phyloP scores from a whole-genome alignment of 2,329 filamentous ascomycete species.

The Sporothrix sp. region DNA sequence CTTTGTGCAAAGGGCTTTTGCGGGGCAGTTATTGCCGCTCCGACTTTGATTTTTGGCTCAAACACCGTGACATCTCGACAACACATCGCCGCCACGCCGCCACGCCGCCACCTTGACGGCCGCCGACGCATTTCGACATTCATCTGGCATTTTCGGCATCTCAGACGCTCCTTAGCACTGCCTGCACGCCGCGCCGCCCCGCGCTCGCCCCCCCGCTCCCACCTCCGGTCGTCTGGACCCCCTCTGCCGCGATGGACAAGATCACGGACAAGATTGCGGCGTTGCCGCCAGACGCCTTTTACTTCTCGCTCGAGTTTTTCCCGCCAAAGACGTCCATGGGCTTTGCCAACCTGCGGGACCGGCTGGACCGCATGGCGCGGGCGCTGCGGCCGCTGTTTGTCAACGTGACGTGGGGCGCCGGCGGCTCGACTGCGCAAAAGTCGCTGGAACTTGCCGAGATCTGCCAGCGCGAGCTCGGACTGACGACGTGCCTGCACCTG shows the following conservation, averaged over 20 bases:
- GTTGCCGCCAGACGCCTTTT: constrained; percentile 68
- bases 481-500: constrained; percentile 91
- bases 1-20: neutral
- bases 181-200: too few relatives aligned
- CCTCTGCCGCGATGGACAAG: constrained; percentile 57
- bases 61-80: neutral
- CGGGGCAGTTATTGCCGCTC: neutral
- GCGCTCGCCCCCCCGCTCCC: too few relatives aligned
- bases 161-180: too few relatives aligned
- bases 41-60: neutral
- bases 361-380: constrained; percentile 88
- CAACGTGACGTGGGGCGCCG: constrained; percentile 95
- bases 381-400: constrained; percentile 88
- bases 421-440: constrained; percentile 82
- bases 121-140: too few relatives aligned
- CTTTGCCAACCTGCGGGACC: constrained; percentile 66
- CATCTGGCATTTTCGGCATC: too few relatives aligned
- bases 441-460: constrained; percentile 91
- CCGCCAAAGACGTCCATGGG: constrained; percentile 96
- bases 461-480: constrained; percentile 80
- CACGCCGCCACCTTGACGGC: too few relatives aligned
- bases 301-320: constrained; percentile 98
- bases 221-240: too few relatives aligned
- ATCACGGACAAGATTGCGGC: constrained; percentile 94
- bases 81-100: neutral